Percentiles rank a stretch among this genome's conserved stretches.
Conservation (phyloP, 345 rosid genomes). For the Erucastrum elatum region DNA sequence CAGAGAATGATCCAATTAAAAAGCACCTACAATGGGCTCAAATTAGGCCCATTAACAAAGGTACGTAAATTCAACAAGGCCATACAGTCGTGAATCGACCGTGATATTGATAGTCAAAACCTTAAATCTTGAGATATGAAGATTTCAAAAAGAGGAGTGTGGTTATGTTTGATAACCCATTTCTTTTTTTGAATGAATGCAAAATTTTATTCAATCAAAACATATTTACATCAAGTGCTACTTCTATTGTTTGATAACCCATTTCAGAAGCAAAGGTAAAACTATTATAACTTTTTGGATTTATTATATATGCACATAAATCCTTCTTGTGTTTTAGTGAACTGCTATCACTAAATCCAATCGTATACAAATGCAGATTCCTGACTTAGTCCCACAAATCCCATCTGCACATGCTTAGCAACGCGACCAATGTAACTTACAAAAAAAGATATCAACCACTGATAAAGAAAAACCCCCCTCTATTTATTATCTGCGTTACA, state of each 20-base stretch:
- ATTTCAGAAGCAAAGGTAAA: not conserved
- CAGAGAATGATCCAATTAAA: not conserved
- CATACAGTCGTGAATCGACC: not conserved
- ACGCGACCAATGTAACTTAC: not conserved
- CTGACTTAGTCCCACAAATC: not conserved
- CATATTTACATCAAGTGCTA: too few relatives aligned
- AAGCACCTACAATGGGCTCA: not conserved
- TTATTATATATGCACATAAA: conserved; percentile 4
- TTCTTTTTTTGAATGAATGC: too few relatives aligned
- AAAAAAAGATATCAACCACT: conserved; percentile 4
- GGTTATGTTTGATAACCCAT: conserved; percentile 8
- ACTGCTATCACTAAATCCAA: conserved; percentile 17
- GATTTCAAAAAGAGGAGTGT: not conserved
- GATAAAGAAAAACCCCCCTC: not conserved
- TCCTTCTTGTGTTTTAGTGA: conserved; percentile 19
- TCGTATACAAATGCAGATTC: not conserved
- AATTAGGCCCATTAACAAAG: not conserved
- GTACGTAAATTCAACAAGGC: not conserved
- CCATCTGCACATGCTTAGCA: conserved; percentile 29
- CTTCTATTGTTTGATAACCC: not conserved
- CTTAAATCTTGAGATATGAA: conserved; percentile 12
- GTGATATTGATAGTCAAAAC: not conserved
- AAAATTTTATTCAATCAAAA: too few relatives aligned
- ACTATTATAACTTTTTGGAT: conserved; percentile 11
- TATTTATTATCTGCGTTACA: not conserved